Evolutionary conservation across 352 stramenopile genomes (phyloP), one percentile per base, ranked within the genome.

Genomic region (Phytophthora citrophthora): DNA sequence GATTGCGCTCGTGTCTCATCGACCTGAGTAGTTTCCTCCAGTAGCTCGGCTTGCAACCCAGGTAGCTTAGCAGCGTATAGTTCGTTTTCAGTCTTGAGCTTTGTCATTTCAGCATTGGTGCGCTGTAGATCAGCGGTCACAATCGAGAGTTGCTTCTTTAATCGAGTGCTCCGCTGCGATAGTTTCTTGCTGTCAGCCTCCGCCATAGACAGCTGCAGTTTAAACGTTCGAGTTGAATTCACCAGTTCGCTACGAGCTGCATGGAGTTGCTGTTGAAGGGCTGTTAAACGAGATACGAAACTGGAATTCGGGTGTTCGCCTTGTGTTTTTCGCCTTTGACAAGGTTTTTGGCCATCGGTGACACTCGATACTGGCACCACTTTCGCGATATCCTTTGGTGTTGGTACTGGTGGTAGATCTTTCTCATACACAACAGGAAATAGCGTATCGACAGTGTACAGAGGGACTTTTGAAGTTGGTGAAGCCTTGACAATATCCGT

Each of bases 61-160:
- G 76, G 79, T 24, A 88, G 50, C 12, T 81, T 85, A 6, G 68
- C 54, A 6, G 79, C 68, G 27, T 83, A 88, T 10, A 88, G 44
- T 36, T 83, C 76, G 29, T 83, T 88, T n/a, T 85, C 79, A 1
- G 69, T 76, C 43, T 76, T 72, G 13, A 78, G 68, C 16, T 77
- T 77, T 8, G 64, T 65, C 16, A 68, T 64, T 46, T 85, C 70
- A 15, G 75, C 61, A 16, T 74, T 83, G 1, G 68, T 70, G 4
- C 75, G 75, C 31, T 81, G 63, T 2, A 88, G 48, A 61, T 80
- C 69, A 29, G 65, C 38, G 10, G 61, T 81, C 1, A 69, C 31
- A 8, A 55, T 26, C 2, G 61, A 45, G 16, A 85, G 36, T 29
- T 83, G 78, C 1, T 52, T 61, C 53, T 78, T 82, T 12, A 85